Conservation (phyloP, 305 asterid genomes). For the Fraxinus latifolia region DNA sequence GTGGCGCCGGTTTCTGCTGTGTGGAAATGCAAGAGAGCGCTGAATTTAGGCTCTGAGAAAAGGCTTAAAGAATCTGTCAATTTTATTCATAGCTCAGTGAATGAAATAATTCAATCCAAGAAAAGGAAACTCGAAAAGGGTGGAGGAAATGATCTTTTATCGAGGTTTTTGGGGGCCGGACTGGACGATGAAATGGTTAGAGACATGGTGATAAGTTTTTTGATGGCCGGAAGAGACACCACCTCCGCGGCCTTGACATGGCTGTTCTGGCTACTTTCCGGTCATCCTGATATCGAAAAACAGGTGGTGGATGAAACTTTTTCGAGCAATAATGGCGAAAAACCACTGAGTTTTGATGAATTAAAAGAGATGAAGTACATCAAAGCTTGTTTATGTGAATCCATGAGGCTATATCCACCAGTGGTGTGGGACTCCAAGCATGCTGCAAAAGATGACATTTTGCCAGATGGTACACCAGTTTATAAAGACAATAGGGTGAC, state of each 20-base stretch:
- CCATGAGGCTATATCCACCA: conserved; percentile 77
- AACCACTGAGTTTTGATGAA: conserved; percentile 24
- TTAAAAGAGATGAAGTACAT: conserved; percentile 40
- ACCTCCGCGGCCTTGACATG: conserved; percentile 67
- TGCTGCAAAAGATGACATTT: conserved; percentile 48
- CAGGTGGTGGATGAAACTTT: conserved; percentile 34
- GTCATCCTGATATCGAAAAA: conserved; percentile 29
- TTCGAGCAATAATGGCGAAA: background rate
- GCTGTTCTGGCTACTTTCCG: conserved; percentile 58
- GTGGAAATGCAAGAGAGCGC: conserved; percentile 54
- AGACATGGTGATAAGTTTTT: conserved; percentile 56
- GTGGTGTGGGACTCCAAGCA: conserved; percentile 76
- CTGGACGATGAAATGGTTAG: conserved; percentile 40
- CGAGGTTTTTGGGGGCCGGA: conserved; percentile 48
- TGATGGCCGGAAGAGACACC: conserved; percentile 68
- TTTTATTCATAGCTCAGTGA: conserved; percentile 34
- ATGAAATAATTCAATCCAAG: conserved; percentile 39
- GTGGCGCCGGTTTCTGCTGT: conserved; percentile 42
- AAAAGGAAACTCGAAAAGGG: background rate
- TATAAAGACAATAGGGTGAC: conserved; percentile 50
- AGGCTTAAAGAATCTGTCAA: conserved; percentile 45
- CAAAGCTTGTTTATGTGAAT: conserved; percentile 52
- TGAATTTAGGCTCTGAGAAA: conserved; percentile 53
- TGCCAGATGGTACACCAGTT: conserved; percentile 62
- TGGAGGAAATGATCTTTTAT: conserved; percentile 33